Percentiles rank a stretch among this genome's conserved stretches.
These are phyloP conservation scores for Leccinum angustisporum DNA, from an alignment of 1,284 basidiomycete species.

Conservation along the genomic window DNA sequence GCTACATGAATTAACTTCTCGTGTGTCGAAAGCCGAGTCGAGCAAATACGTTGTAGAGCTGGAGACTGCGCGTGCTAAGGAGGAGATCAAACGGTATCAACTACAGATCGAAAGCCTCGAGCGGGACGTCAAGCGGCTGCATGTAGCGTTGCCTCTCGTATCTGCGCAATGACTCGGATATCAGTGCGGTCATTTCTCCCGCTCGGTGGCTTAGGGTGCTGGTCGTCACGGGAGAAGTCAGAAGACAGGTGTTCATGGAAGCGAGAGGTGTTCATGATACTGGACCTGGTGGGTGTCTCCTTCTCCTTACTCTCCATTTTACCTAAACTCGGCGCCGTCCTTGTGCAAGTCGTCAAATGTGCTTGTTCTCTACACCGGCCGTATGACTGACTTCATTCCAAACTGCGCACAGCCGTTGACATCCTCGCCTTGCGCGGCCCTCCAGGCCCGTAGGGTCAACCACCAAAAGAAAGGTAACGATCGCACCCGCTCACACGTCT, in stretches of 20 bases:
- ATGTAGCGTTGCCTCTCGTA: constrained; percentile 21
- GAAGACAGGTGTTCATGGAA: constrained; percentile 33
- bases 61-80: too few species aligned
- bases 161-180: constrained; percentile 36
- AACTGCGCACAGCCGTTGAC: constrained; percentile 69
- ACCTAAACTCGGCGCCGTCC: not conserved
- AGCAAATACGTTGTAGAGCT: too few species aligned
- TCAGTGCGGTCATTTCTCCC: constrained; percentile 19
- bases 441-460: constrained; percentile 76
- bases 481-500: not conserved
- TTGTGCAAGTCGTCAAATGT: constrained; percentile 71
- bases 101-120: too few species aligned
- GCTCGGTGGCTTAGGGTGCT: constrained; percentile 8
- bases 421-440: constrained; percentile 80
- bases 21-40: too few species aligned
- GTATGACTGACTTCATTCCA: constrained; percentile 9
- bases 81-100: too few species aligned
- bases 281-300: constrained; percentile 25
- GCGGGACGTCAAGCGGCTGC: too few species aligned
- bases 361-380: constrained; percentile 11
- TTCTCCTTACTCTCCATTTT: not conserved
- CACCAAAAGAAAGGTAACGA: constrained; percentile 81
- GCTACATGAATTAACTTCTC: too few species aligned
- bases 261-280: constrained; percentile 29
- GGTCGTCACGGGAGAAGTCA: constrained; percentile 15